Percentiles rank a stretch among this genome's conserved stretches.
These are phyloP conservation scores for Diaporthe eres DNA, from an alignment of 2,329 filamentous ascomycete genomes.

Conservation along the genomic window DNA sequence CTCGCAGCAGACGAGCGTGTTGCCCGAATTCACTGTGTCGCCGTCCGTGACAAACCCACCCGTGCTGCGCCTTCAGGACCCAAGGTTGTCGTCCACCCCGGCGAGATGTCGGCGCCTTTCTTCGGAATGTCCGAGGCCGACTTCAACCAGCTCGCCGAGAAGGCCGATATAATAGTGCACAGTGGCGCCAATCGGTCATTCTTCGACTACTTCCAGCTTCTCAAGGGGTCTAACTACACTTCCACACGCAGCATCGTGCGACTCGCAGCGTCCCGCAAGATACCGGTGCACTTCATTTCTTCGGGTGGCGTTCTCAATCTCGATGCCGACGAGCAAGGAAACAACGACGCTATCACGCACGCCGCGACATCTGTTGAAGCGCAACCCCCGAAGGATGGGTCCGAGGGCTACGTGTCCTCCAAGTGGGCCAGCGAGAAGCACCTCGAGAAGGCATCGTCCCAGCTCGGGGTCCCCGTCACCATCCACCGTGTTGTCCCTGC, in stretches of 20 bases:
- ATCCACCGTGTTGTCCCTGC: slow-evolving; percentile 31
- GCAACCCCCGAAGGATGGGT: slow-evolving; percentile 38
- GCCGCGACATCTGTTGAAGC: slow-evolving; percentile 19
- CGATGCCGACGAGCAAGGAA: slow-evolving; percentile 2
- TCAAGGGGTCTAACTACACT: slow-evolving; percentile 53
- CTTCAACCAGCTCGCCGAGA: slow-evolving; percentile 24
- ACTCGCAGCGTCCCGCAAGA: slow-evolving; percentile 45
- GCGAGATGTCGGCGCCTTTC: slow-evolving; percentile 47
- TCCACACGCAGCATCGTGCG: slow-evolving; percentile 53
- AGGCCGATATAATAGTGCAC: slow-evolving; percentile 64
- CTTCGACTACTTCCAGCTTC: slow-evolving; percentile 53
- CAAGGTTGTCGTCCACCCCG: slow-evolving; percentile 41
- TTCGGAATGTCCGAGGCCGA: slow-evolving; percentile 44
- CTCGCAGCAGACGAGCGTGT: slow-evolving; percentile 53
- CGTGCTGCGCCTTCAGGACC: background rate
- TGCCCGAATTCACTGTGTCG: slow-evolving; percentile 58
- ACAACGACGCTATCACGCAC: background rate
- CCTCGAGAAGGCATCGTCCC: slow-evolving; percentile 46
- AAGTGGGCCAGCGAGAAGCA: slow-evolving; percentile 53
- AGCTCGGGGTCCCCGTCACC: slow-evolving; percentile 7
- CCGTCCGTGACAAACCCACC: slow-evolving; percentile 48
- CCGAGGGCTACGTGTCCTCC: slow-evolving; percentile 49
- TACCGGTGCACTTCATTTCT: slow-evolving; percentile 52
- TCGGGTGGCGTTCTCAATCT: slow-evolving; percentile 43
- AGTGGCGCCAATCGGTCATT: slow-evolving; percentile 59